These are phyloP conservation scores for Ogataea thermomethanolica DNA, from an alignment of 805 yeast genomes.

Conservation along the genomic window DNA sequence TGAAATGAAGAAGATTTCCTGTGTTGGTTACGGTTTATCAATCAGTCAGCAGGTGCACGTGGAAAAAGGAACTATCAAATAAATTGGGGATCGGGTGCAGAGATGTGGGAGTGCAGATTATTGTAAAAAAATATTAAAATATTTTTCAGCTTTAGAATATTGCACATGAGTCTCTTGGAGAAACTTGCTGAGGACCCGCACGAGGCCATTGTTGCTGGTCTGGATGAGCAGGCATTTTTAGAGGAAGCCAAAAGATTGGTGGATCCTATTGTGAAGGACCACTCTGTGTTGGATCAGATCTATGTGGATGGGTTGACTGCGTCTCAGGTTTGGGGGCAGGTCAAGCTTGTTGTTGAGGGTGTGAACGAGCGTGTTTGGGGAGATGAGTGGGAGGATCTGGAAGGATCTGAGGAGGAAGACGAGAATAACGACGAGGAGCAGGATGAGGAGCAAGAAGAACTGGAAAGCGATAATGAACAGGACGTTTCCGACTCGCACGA, in stretches of 20 bases:
- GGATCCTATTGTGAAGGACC: conserved; percentile 47
- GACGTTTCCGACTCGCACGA: no score
- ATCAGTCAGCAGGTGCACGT: neutral
- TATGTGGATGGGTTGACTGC: conserved; percentile 85
- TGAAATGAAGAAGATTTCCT: neutral
- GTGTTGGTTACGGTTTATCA: neutral
- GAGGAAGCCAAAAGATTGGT: conserved; percentile 44
- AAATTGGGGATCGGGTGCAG: conserved; percentile 4
- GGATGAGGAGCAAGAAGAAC: conserved; percentile 15
- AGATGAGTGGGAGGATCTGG: conserved; percentile 21
- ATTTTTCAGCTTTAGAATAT: conserved; percentile 2
- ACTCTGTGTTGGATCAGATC: conserved; percentile 74
- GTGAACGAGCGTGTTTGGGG: conserved; percentile 61
- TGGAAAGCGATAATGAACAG: no score
- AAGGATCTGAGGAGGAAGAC: conserved; percentile 24
- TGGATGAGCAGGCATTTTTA: conserved; percentile 22
- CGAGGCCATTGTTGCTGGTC: conserved; percentile 14
- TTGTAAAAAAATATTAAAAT: neutral
- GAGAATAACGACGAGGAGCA: conserved; percentile 15
- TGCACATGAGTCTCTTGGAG: conserved; percentile 13
- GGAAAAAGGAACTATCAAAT: neutral
- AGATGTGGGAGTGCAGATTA: conserved; percentile 2
- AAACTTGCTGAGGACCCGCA: conserved; percentile 19
- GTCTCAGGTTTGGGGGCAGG: conserved; percentile 91
- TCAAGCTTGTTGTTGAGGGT: conserved; percentile 77